Percentiles rank a stretch among this genome's conserved stretches.
phyloP scores from a whole-genome alignment of 139 green algal species.

The Nannochloris sp. region DNA sequence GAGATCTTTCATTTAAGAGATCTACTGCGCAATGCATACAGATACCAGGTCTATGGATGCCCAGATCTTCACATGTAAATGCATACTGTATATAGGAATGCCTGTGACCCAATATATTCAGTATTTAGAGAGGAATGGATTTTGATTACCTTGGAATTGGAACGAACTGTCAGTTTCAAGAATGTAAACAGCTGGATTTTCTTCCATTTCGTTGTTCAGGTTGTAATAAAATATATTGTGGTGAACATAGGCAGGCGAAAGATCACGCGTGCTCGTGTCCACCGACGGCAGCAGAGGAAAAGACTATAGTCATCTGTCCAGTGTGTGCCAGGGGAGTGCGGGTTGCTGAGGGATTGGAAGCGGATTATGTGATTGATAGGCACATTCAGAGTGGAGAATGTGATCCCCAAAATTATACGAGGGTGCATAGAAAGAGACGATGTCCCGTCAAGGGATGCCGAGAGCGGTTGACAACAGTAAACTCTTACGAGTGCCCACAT shows the following conservation, averaged over 20 bases:
- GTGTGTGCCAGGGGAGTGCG: conserved; percentile 49
- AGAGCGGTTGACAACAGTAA: conserved; percentile 61
- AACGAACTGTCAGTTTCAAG: conserved; percentile 37
- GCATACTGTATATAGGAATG: no score
- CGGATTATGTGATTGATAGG: conserved; percentile 6
- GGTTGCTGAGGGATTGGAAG: not conserved
- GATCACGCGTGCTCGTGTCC: conserved; percentile 42
- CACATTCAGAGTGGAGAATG: conserved; percentile 26
- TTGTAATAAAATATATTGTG: conserved; percentile 48
- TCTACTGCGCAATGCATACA: no score
- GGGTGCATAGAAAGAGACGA: conserved; percentile 50
- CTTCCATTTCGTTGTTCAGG: conserved; percentile 61
- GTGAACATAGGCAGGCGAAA: conserved; percentile 49
- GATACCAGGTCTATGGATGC: no score
- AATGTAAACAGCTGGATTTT: conserved; percentile 64
- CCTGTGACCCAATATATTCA: no score
- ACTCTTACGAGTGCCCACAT: conserved; percentile 28
- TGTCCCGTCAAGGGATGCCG: conserved; percentile 52
- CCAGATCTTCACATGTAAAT: no score
- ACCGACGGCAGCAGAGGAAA: not conserved
- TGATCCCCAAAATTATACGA: conserved; percentile 61
- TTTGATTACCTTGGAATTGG: conserved; percentile 39
- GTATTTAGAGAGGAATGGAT: conserved; percentile 10
- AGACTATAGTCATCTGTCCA: conserved; percentile 55
- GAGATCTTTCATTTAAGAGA: no score